Evolutionary conservation across 805 yeast species (phyloP), one percentile per base, ranked within the genome.

Genomic region (Candida sanyiensis): DNA sequence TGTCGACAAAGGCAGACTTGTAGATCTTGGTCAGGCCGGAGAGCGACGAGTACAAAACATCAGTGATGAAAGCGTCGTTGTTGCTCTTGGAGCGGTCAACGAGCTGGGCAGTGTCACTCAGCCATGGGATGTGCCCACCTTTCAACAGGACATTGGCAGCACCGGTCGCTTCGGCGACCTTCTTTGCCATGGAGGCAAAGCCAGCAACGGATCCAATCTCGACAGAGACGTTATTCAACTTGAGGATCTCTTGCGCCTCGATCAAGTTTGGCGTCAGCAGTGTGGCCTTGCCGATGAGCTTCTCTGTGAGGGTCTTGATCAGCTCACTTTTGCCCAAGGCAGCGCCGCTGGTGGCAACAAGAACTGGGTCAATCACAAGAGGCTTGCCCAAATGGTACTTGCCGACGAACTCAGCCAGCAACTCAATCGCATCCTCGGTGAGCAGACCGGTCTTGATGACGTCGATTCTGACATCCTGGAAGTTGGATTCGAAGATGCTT

Each of bases 381-480:
- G 61, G 52, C 26, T 67, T 58, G 1, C 57, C 51, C 2, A 24
- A 46, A 18, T 61, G 57, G 28, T 59, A 49, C 23, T 57, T 48
- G 2, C 49, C 52, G 20, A 75, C 42, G 35, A 61, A 58, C 6
- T 59, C 61, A 5, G 56, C 46, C 29, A 83, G 59, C 0, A 69
- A 73, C 3, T 59, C 60, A 10, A 79, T 68, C 0, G 84, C 77
- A 23, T 69, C 77, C 2, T 52, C 50, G 1, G 81, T 77, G 23
- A 83, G 67, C 81, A 88, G 75, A 0, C 96, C 95, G 0, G 89
- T 83, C 54, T 87, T 87, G 49, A 87, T 72, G 2, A 72, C 86
- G 61, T 80, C 70, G 50, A 77, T 63, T 42, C 70, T 64, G 49
- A 81, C 70, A 52, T 86, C 95, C 4, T 62, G 66, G 35, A 81